These are phyloP conservation scores for Xylariaceae sp. DNA, from an alignment of 2,329 filamentous ascomycete species.

Conservation along the genomic window DNA sequence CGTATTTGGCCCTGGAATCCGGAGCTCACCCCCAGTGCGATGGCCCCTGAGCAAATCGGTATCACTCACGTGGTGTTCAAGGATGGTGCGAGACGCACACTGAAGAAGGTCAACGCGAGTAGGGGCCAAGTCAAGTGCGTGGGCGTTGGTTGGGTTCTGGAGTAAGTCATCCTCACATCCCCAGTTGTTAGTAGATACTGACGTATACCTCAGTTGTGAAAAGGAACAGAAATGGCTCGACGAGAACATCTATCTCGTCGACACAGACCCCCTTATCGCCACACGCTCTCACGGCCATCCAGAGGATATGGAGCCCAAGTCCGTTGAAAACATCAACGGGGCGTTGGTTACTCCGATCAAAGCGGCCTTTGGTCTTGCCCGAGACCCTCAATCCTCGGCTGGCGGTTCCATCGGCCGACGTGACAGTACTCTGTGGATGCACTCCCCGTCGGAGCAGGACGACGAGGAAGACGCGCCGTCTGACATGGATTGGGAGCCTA, in stretches of 20 bases:
- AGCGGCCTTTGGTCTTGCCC: conserved; percentile 28
- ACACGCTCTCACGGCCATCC: conserved; percentile 62
- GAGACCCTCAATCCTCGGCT: conserved; percentile 39
- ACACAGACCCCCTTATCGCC: conserved; percentile 61
- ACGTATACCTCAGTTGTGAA: conserved; percentile 55
- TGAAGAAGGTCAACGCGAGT: conserved; percentile 72
- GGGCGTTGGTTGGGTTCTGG: conserved; percentile 81
- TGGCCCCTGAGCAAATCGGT: conserved; percentile 51
- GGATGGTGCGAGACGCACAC: conserved; percentile 72
- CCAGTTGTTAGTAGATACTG: conserved; percentile 21
- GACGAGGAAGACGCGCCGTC: conserved; percentile 31
- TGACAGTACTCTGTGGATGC: conserved; percentile 51
- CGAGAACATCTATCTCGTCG: conserved; percentile 63
- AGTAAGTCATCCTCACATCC: conserved; percentile 52
- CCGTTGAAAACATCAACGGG: conserved; percentile 63
- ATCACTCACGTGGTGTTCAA: conserved; percentile 91
- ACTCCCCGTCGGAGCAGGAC: conserved; percentile 44
- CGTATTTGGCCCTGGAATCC: conserved; percentile 73
- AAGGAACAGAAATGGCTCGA: conserved; percentile 71
- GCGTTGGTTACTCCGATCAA: conserved; percentile 47
- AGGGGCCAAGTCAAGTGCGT: conserved; percentile 77
- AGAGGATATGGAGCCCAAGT: conserved; percentile 76
- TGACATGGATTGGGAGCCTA: conserved; percentile 34
- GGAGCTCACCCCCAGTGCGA: conserved; percentile 34
- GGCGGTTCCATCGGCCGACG: conserved; percentile 48